Evolutionary conservation across 129 eudicot genomes (phyloP), one percentile per base, ranked within the genome.

Genomic region (Lactuca saligna): DNA sequence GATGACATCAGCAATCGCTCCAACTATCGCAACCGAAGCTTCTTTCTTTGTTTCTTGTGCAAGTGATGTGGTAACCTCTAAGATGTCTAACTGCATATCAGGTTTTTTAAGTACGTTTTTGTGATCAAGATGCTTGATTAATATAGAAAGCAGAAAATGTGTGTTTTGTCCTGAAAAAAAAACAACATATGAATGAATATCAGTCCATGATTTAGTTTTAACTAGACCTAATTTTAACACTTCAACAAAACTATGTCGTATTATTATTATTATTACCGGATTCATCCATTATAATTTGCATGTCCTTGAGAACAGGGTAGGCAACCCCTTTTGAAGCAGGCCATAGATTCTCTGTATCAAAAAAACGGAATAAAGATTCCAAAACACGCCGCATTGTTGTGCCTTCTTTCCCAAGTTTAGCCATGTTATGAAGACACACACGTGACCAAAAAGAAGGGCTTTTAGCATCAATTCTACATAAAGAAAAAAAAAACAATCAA

Each of bases 91-190:
- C 75, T 85, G 99, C 97, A 94, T 87, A n/a, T 83, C 84, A 2
- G 97, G 97, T 65, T 90, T 85, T 75, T 87, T 83, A 13, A 90
- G 85, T 49, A 94, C 94, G 67, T 83, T 87, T 76, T 90, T 94
- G 78, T 94, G 97, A 72, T 94, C 99, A 65, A 94, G 87, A 85
- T 94, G 99, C 87, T 90, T 94, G 66, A 90, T 71, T 78, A 94
- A 75, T 56, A 80, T 85, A 6, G 97, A 85, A 69, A 94, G 79
- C 78, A 94, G 80, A 79, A 87, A 82, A 80, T 94, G 99, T 67
- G 91, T 75, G 74, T 86, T 94, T 64, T 85, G 88, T 71, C 96
- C 98, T 93, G 97, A 65, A 25, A 79, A 68, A 79, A 66, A 72
- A 71, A 61, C 50, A 31, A 11, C 73, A 42, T 46, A 46, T 3